Evolutionary conservation across 2,329 filamentous ascomycete genomes (phyloP).

Genomic region (Monilinia laxa): DNA sequence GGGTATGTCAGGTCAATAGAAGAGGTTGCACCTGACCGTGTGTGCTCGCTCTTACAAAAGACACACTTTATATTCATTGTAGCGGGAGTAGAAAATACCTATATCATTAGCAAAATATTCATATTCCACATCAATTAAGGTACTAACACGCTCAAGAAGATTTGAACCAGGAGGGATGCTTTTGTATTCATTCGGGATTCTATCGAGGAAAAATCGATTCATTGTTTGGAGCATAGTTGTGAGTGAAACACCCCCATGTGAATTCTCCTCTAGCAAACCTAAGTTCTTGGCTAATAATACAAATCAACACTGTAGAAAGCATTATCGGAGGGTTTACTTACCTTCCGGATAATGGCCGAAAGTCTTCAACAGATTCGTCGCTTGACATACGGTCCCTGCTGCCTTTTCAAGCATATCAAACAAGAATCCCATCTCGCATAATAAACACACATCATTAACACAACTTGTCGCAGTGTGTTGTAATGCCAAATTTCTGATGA

Average conservation of each 20-base stretch:
- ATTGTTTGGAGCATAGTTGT: constrained; percentile 83
- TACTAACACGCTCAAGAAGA: constrained; percentile 65
- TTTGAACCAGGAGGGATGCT: constrained; percentile 61
- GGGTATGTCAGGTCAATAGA: constrained; percentile 88
- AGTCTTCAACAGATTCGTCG: constrained; percentile 89
- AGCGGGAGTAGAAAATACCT: constrained; percentile 67
- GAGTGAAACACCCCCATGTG: constrained; percentile 64
- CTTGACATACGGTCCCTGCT: constrained; percentile 89
- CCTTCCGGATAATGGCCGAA: constrained; percentile 80
- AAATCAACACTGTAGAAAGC: constrained; percentile 28
- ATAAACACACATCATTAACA: constrained; percentile 75
- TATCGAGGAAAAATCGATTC: constrained; percentile 80
- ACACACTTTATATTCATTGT: constrained; percentile 77
- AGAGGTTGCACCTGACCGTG: constrained; percentile 73
- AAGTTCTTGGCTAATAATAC: constrained; percentile 61
- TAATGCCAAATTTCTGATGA: constrained; percentile 83
- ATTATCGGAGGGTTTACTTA: constrained; percentile 37
- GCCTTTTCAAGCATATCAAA: constrained; percentile 99
- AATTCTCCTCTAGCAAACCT: constrained; percentile 81
- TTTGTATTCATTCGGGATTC: constrained; percentile 74
- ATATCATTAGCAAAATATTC: constrained; percentile 33
- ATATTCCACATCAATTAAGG: background rate
- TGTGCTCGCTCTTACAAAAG: constrained; percentile 83
- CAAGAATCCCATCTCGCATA: constrained; percentile 92
- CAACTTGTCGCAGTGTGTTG: constrained; percentile 87